phyloP scores from a whole-genome alignment of 2,329 filamentous ascomycete genomes.

The Colletotrichum melonis region DNA sequence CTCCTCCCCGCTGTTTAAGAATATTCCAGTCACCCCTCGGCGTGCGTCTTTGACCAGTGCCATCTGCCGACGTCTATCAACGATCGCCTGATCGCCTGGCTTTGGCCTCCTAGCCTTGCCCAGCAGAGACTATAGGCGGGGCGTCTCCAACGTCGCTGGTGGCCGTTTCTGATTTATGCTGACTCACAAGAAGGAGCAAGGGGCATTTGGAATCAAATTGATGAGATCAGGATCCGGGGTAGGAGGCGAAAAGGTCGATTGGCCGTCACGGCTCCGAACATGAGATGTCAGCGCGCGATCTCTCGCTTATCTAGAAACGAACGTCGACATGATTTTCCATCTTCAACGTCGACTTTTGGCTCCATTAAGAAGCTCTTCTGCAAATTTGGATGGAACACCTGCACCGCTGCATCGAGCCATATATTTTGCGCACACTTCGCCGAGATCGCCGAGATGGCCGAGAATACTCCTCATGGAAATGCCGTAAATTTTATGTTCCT shows the following conservation, averaged over 20 bases:
- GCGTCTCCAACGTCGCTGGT: neutral
- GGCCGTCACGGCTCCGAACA: neutral
- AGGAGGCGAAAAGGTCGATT: neutral
- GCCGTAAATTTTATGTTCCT: neutral
- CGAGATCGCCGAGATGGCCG: neutral
- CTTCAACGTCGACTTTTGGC: neutral
- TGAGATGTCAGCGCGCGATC: constrained; percentile 9
- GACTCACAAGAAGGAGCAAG: constrained; percentile 1
- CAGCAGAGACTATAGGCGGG: constrained; percentile 1
- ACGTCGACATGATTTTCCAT: neutral
- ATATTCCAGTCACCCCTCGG: neutral
- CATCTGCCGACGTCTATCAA: neutral
- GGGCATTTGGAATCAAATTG: constrained; percentile 22
- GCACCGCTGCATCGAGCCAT: neutral
- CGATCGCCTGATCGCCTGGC: neutral
- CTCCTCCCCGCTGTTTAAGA: constrained; percentile 4
- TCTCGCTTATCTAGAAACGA: neutral
- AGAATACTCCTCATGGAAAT: neutral
- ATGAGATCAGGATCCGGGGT: constrained; percentile 13
- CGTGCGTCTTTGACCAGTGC: neutral
- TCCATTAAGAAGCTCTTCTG: neutral
- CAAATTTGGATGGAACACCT: neutral
- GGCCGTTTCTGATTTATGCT: constrained; percentile 7
- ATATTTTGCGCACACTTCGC: neutral
- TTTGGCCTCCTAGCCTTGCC: neutral